Conservation (phyloP, 108 stramenopile species). For the Conticribra weissflogii region DNA sequence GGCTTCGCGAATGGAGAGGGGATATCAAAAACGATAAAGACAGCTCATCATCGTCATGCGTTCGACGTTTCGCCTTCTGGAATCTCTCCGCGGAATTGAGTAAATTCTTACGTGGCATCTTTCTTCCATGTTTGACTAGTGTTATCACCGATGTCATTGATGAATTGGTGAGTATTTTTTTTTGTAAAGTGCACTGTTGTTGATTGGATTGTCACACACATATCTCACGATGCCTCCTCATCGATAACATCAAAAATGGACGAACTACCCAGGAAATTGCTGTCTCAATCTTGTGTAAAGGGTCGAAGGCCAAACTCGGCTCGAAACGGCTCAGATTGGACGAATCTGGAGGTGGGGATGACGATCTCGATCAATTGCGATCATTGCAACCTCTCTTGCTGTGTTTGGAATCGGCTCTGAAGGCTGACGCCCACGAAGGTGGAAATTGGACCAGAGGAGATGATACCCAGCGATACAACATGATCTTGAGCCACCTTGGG, state of each 20-base stretch:
- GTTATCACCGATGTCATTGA: conserved; percentile 72
- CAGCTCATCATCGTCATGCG: conserved; percentile 4
- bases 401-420: conserved; percentile 73
- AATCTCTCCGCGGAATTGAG: conserved; percentile 66
- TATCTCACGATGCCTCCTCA: too few relatives aligned
- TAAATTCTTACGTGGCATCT: conserved; percentile 70
- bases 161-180: conserved; percentile 60
- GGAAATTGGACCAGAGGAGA: conserved; percentile 86
- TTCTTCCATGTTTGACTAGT: conserved; percentile 78
- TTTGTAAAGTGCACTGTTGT: too few relatives aligned
- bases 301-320: conserved; percentile 34
- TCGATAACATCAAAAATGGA: neutral
- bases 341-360: conserved; percentile 4
- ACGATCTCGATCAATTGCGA: conserved; percentile 21
- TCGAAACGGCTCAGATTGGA: conserved; percentile 45
- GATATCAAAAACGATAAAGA: conserved; percentile 40
- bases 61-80: conserved; percentile 74
- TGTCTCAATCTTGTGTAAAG: conserved; percentile 39
- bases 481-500: conserved; percentile 71
- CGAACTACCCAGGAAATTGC: conserved; percentile 39
- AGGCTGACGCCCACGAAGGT: conserved; percentile 86
- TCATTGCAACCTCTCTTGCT: conserved; percentile 67
- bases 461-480: conserved; percentile 68
- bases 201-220: too few relatives aligned
- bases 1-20: conserved; percentile 80